phyloP scores from a whole-genome alignment of 2,329 filamentous ascomycete genomes.

The Pseudogymnoascus sp. region DNA sequence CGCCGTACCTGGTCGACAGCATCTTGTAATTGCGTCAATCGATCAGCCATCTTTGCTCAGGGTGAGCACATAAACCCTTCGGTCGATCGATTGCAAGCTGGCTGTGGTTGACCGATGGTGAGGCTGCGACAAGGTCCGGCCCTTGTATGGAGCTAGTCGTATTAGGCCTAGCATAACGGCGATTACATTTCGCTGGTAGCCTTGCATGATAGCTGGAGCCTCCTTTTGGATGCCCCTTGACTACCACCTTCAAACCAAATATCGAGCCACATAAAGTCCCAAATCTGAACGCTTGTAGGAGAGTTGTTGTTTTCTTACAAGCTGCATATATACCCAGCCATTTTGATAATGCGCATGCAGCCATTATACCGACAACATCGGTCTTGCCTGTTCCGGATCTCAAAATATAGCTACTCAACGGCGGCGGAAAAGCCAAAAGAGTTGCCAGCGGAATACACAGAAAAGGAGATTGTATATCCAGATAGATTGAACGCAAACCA shows the following conservation, averaged over 20 bases:
- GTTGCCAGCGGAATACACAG: background rate
- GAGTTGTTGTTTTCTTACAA: background rate
- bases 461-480: slow-evolving; percentile 35
- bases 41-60: slow-evolving; percentile 53
- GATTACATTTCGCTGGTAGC: background rate
- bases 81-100: background rate
- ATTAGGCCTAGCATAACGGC: background rate
- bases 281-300: background rate
- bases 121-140: background rate
- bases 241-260: background rate
- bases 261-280: background rate
- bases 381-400: background rate
- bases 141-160: background rate
- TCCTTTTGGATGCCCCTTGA: background rate
- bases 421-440: slow-evolving; percentile 1
- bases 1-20: slow-evolving; percentile 66
- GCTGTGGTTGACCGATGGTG: background rate
- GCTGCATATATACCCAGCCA: background rate
- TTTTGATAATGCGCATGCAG: background rate
- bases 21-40: slow-evolving; percentile 78
- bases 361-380: background rate
- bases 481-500: slow-evolving; percentile 46
- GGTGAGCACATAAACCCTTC: background rate
- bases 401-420: slow-evolving; percentile 3
- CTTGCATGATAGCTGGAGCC: background rate